Base-by-base conservation (phyloP, 768 basidiomycete species). In the Hygrocybe punicea region DNA sequence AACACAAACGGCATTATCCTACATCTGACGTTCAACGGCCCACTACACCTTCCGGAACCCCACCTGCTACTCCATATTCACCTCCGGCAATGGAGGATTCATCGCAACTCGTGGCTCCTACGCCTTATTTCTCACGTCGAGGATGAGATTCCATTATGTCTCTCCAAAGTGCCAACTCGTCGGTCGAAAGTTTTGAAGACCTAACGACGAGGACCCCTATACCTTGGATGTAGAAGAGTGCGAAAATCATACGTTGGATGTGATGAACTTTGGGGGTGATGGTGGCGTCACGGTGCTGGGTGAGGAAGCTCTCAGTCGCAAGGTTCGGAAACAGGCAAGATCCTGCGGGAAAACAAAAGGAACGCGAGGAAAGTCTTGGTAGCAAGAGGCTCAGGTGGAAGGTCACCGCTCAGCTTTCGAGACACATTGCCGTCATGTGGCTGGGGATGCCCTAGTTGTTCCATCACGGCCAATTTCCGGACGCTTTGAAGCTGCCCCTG, bases 181-280 rank as follows among this genome's bases (percentile, higher is more conserved):
- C 45, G 13, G 47, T 37, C 10, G 39, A 34, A n/a, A 48, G 56
- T 34, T 60, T 57, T 50, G 25, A 60, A 19, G 79, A 82, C 54
- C 63, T 79, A 44, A 73, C 1, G 71, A 73, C 39, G 71, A 70
- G 21, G 70, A 69, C n/a, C 62, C 55, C 3, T 57, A 60, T 13
- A 39, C 53, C 11, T 34, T 36, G 16, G 48, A 56, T 36, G 62
- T 68, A 16, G 69, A 71, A 24, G 66, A 67, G 45, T 77, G 79
- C 55, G 78, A 81, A 57, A 75, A n/a, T n/a, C n/a, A n/a, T n/a
- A n/a, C n/a, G n/a, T n/a, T n/a, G n/a, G n/a, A n/a, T n/a, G n/a
- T n/a, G 57, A 88, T 88, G 4, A 86, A 89, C 63, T 92, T 89
- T 64, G 87, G 91, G 58, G 89, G 88, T 23, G 89, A 92, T 59